A percentile compares a stretch with the other conserved stretches of the same genome.
These are phyloP conservation scores for Sugiyamaella paludigena DNA, from an alignment of 1,139 yeast species.

Conservation along the genomic window DNA sequence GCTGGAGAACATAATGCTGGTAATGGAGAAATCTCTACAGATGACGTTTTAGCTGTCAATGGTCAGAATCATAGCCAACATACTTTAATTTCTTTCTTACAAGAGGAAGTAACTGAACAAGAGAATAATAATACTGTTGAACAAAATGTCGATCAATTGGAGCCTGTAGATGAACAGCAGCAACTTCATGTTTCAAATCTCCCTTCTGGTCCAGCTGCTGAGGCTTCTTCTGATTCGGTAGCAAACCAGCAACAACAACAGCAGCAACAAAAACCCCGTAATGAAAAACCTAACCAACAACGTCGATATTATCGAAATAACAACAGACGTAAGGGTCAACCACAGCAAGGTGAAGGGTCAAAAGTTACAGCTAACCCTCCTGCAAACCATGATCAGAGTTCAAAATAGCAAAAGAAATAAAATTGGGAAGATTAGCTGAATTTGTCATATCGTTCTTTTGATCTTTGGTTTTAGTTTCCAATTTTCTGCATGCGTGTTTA, in stretches of 20 bases:
- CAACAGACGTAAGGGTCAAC: constrained; percentile 2
- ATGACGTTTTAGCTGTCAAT: constrained; percentile 1
- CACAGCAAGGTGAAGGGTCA: constrained; percentile 1
- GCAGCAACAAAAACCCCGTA: too few species aligned
- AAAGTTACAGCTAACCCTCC: constrained; percentile 1
- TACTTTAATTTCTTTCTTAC: constrained; percentile 27
- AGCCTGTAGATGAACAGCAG: background rate
- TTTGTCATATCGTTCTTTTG: too few species aligned
- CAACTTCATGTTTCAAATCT: background rate
- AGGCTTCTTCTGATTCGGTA: background rate
- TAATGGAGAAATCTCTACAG: background rate
- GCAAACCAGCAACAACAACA: background rate
- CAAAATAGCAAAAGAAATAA: too few species aligned
- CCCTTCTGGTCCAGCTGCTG: background rate
- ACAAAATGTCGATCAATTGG: too few species aligned
- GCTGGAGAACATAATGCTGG: background rate
- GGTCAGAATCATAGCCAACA: constrained; percentile 8
- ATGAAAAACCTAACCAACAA: background rate
- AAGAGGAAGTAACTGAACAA: constrained; percentile 23
- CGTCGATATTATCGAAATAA: constrained; percentile 9
- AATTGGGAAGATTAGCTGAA: too few species aligned
- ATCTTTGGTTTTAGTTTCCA: too few species aligned
- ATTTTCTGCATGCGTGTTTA: too few species aligned
- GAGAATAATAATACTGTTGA: constrained; percentile 1
- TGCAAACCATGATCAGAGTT: too few species aligned